A percentile compares a stretch with the other conserved stretches of the same genome.
Conservation (phyloP, 2,329 filamentous ascomycete species). For the Beauveria sp. region DNA sequence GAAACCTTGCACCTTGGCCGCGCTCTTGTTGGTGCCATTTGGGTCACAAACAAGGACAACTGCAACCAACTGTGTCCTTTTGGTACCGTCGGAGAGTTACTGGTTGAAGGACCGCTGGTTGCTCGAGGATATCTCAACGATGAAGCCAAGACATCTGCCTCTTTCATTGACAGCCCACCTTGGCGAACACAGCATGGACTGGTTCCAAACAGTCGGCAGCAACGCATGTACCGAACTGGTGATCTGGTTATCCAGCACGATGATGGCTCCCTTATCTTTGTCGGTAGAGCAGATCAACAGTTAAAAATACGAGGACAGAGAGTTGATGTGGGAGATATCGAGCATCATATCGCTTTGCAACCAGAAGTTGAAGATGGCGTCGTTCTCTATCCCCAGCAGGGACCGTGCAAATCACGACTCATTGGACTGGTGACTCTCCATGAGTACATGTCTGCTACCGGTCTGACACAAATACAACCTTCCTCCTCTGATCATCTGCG, state of each 20-base stretch:
- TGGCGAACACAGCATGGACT: constrained; percentile 13
- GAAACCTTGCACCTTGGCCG: constrained; percentile 4
- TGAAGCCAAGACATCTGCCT: constrained; percentile 21
- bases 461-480: background rate
- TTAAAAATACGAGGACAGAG: background rate
- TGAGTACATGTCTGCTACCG: background rate
- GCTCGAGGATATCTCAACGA: constrained; percentile 42
- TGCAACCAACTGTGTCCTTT: constrained; percentile 15
- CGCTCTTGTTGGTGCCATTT: constrained; percentile 10
- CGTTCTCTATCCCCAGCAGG: background rate
- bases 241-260: constrained; percentile 8
- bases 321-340: background rate
- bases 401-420: background rate
- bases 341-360: background rate
- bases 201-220: background rate
- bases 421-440: background rate
- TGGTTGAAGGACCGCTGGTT: constrained; percentile 37
- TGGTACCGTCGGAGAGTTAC: constrained; percentile 25
- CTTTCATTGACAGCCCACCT: constrained; percentile 20
- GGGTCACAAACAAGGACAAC: constrained; percentile 20
- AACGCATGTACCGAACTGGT: constrained; percentile 5
- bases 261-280: background rate
- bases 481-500: background rate
- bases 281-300: background rate
- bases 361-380: background rate